phyloP scores from a whole-genome alignment of 805 yeast species.

The Candida vaughaniae region DNA sequence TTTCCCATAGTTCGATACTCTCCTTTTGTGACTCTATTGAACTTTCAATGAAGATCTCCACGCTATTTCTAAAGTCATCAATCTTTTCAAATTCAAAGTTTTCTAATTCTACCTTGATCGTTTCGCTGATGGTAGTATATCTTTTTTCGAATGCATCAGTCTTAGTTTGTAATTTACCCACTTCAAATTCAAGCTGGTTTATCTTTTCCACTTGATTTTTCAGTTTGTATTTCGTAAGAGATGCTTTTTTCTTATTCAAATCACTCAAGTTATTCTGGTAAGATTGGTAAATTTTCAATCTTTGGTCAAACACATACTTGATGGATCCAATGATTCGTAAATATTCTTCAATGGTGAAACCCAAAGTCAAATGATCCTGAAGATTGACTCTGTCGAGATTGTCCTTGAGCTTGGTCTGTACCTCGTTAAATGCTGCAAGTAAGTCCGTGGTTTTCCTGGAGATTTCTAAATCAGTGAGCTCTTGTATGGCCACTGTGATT shows the following conservation, averaged over 20 bases:
- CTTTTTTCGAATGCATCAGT: slow-evolving; percentile 53
- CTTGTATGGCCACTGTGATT: slow-evolving; percentile 51
- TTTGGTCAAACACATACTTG: slow-evolving; percentile 68
- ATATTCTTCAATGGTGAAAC: slow-evolving; percentile 86
- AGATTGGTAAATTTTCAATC: slow-evolving; percentile 54
- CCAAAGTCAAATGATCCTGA: slow-evolving; percentile 84
- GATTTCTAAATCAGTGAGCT: slow-evolving; percentile 72
- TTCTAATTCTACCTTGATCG: slow-evolving; percentile 65
- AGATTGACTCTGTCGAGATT: slow-evolving; percentile 72
- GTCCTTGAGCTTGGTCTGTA: slow-evolving; percentile 70
- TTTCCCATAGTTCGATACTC: slow-evolving; percentile 82
- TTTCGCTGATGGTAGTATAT: slow-evolving; percentile 62
- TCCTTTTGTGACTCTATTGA: slow-evolving; percentile 93
- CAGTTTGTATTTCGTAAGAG: slow-evolving; percentile 45
- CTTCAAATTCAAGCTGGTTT: slow-evolving; percentile 56
- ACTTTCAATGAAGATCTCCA: slow-evolving; percentile 87
- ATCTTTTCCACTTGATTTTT: slow-evolving; percentile 62
- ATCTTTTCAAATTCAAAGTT: slow-evolving; percentile 73
- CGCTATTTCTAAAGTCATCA: slow-evolving; percentile 81
- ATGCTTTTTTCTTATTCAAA: slow-evolving; percentile 45
- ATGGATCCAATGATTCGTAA: slow-evolving; percentile 73
- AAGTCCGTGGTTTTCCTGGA: slow-evolving; percentile 64
- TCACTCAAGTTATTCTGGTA: slow-evolving; percentile 45
- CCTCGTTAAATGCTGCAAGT: slow-evolving; percentile 66
- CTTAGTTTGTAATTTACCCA: slow-evolving; percentile 52